These are phyloP conservation scores for Erysimum cheiranthoides DNA, from an alignment of 345 rosid species.

Conservation along the genomic window DNA sequence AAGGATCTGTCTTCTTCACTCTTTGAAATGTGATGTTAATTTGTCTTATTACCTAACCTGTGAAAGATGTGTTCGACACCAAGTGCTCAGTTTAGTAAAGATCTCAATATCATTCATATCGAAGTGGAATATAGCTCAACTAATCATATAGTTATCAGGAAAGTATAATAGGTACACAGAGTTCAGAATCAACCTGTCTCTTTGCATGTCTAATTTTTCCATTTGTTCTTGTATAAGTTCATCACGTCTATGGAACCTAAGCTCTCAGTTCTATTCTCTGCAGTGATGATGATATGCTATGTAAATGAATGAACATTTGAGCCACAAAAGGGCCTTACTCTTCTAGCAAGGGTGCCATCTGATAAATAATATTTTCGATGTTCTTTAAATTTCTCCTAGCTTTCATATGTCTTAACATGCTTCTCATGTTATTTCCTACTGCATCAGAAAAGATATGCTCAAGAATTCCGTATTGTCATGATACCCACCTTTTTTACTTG, in stretches of 20 bases:
- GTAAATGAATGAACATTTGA: not conserved
- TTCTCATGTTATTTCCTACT: not conserved
- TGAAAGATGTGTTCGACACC: constrained; percentile 1
- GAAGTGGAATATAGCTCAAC: not conserved
- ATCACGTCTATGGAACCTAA: constrained; percentile 1
- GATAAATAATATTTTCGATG: not conserved
- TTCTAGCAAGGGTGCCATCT: not conserved
- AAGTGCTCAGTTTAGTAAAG: constrained; percentile 9
- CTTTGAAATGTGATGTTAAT: constrained; percentile 13
- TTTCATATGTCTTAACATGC: not conserved
- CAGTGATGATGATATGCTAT: not conserved
- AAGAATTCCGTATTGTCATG: not conserved
- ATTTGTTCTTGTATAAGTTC: not conserved
- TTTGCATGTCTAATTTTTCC: not conserved
- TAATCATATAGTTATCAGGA: not conserved
- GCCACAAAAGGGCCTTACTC: not conserved
- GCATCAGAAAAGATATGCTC: not conserved
- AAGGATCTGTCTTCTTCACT: not conserved
- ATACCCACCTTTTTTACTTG: not conserved
- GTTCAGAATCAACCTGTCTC: not conserved
- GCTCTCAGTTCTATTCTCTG: not conserved
- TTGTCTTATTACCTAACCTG: constrained; percentile 4
- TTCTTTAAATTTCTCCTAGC: constrained; percentile 6
- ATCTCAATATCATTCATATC: not conserved
- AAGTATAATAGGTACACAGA: not conserved